These are phyloP conservation scores for Rehmannia glutinosa DNA, from an alignment of 257 asterid genomes.

Conservation along the genomic window DNA sequence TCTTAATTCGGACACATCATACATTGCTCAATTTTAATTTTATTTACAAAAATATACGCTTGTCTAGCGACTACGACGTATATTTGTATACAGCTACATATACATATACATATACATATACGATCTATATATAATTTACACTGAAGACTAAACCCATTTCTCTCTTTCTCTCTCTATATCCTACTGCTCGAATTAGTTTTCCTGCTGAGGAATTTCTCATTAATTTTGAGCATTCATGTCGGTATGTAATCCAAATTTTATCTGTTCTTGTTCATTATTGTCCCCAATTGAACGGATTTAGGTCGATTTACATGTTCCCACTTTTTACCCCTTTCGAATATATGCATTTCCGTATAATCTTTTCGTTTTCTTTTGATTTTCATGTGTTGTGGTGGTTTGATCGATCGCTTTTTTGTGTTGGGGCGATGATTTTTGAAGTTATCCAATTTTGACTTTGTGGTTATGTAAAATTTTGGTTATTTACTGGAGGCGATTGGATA, in stretches of 20 bases:
- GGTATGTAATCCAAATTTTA: conserved; percentile 33
- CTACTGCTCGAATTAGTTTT: conserved; percentile 8
- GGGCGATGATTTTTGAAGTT: not conserved
- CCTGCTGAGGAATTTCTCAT: conserved; percentile 11
- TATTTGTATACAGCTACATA: not conserved
- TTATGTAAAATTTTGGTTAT: not conserved
- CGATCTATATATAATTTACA: not conserved
- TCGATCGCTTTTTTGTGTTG: conserved; percentile 10
- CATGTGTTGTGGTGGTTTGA: conserved; percentile 3
- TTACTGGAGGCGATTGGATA: not conserved
- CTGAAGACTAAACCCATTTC: conserved; percentile 1
- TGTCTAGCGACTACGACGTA: not conserved
- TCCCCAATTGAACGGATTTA: not conserved
- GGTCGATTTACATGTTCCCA: not conserved
- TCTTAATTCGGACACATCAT: not conserved
- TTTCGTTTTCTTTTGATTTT: not conserved
- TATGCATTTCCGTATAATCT: not conserved
- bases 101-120: not conserved
- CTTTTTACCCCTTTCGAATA: not conserved
- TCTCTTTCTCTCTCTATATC: not conserved
- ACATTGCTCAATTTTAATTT: not conserved
- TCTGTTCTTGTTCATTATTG: not conserved
- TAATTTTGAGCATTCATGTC: conserved; percentile 44
- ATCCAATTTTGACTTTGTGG: not conserved
- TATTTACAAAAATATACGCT: not conserved